Base-by-base conservation (phyloP, 1,284 basidiomycete species). In the Pseudozyma sp. region DNA sequence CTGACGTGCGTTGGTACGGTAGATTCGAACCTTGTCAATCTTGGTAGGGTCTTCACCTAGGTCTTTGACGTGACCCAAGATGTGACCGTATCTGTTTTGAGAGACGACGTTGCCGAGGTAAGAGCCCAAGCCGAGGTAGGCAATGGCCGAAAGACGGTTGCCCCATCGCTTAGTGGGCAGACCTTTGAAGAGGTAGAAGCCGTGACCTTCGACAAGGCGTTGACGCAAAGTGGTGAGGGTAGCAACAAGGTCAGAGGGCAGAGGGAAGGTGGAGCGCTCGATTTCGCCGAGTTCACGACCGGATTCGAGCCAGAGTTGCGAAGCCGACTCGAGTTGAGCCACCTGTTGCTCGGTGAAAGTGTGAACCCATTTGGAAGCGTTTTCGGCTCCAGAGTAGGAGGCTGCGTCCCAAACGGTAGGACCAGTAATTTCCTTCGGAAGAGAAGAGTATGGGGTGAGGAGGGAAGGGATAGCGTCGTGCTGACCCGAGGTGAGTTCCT, bases 21-120 rank as follows among this genome's bases (percentile, higher is more conserved):
- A 87, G 73, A 87, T 87, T 16, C 86, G 76, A 16, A 87, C 86
- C 74, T 86, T 86, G 80, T 86, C 79, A 52, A 86, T 87, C 58
- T 86, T 82, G 5, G 85, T 87, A 0, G 86, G 85, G 58, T 87
- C 86, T 63, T 86, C 86, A 19, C 86, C 86, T 9, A 87, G 68
- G 60, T 85, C 85, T 75, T 87, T 87, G 69, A 87, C 86, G 64
- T 87, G 86, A 0, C 86, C 86, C 25, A 87, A 72, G 19, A 86
- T 76, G 76, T 87, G 86, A 1, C 86, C 86, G 71, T 86, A 86
- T 18, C 80, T 71, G 69, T 87, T 86, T 63, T 87, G 86, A 11
- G 77, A 80, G 31, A 86, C 69, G 2, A 84, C 76, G 35, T 84
- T 82, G 25, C 86, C 86, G 18, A 86, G 78, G 38, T 84, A 79